phyloP scores from a whole-genome alignment of 306 rosid genomes.

The Vicia sativa region DNA sequence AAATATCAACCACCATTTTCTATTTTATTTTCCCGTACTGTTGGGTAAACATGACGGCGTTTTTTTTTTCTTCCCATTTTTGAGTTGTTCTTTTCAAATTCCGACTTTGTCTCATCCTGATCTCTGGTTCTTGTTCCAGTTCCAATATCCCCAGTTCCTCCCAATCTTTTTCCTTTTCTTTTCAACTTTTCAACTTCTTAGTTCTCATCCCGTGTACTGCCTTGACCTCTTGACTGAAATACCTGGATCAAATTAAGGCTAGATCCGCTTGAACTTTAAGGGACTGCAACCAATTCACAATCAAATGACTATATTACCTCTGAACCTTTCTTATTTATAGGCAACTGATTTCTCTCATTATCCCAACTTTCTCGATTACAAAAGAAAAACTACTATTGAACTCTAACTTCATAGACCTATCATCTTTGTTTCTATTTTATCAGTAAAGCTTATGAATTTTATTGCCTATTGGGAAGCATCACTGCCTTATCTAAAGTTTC shows the following conservation, averaged over 20 bases:
- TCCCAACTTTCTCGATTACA: background rate
- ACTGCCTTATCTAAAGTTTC: too few relatives aligned
- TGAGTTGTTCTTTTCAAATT: background rate
- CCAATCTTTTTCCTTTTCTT: background rate
- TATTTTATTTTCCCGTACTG: background rate
- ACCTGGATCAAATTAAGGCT: background rate
- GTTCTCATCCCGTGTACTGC: background rate
- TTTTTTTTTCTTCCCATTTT: background rate
- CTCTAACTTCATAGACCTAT: background rate
- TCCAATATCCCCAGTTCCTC: background rate
- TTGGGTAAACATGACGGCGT: too few relatives aligned
- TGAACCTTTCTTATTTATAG: background rate
- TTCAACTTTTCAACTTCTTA: background rate
- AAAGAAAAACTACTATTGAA: background rate
- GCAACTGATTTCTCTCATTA: background rate
- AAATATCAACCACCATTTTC: background rate
- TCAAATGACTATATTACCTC: background rate
- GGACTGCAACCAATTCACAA: background rate
- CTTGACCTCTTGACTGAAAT: background rate
- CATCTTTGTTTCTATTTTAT: conserved; percentile 24
- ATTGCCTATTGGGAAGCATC: conserved; percentile 20
- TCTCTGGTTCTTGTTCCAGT: background rate
- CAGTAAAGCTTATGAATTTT: conserved; percentile 4
- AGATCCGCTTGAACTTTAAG: background rate
- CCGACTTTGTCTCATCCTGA: background rate